phyloP scores from a whole-genome alignment of 2,329 filamentous ascomycete genomes.

The Trematosphaeria pertusa region DNA sequence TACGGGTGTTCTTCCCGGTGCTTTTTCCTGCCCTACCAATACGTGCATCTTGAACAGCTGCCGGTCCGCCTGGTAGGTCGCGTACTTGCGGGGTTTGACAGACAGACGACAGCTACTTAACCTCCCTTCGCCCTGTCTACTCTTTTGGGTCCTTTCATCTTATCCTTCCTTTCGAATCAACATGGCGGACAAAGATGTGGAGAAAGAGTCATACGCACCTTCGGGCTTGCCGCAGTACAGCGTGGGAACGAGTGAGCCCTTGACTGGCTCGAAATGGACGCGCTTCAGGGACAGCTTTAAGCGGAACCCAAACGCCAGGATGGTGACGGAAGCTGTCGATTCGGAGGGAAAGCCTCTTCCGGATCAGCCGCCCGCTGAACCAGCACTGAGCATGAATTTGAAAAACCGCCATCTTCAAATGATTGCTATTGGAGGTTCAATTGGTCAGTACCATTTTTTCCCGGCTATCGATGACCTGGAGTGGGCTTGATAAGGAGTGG shows the following conservation, averaged over 20 bases:
- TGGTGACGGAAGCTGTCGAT: conserved; percentile 28
- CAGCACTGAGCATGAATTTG: conserved; percentile 54
- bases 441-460: conserved; percentile 55
- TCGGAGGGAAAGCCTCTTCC: conserved; percentile 26
- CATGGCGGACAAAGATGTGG: conserved; percentile 10
- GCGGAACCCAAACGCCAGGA: conserved; percentile 28
- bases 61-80: no score
- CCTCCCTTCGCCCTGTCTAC: neutral
- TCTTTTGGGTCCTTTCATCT: neutral
- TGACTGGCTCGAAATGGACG: conserved; percentile 17
- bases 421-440: conserved; percentile 89
- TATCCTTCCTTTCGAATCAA: neutral
- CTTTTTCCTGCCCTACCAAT: no score
- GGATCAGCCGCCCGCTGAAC: conserved; percentile 33
- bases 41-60: no score
- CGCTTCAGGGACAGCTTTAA: conserved; percentile 30
- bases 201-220: no score
- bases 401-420: conserved; percentile 86
- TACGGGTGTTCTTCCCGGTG: no score
- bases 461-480: neutral
- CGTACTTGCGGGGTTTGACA: no score
- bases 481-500: no score
- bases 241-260: conserved; percentile 15
- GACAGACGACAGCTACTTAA: neutral
- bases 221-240: no score